Evolutionary conservation across 768 basidiomycete genomes (phyloP).

Genomic region (Boletus subcaerulescens): DNA sequence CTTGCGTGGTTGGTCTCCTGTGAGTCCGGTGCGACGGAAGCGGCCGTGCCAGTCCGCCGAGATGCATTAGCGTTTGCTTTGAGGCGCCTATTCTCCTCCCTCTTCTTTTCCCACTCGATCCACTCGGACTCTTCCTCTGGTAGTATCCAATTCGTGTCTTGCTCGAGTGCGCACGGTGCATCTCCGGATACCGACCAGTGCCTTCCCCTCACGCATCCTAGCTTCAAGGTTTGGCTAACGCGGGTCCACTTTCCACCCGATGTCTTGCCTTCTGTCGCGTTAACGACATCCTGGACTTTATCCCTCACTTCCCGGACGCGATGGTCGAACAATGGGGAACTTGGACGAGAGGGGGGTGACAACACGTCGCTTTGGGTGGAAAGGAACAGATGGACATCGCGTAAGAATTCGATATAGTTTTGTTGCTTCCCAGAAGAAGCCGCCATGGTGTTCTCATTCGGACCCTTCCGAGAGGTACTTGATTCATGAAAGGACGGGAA

Average conservation of each 20-base stretch:
- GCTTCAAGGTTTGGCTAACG: slow-evolving; percentile 38
- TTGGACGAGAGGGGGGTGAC: slow-evolving; percentile 35
- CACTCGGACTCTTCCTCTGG: slow-evolving; percentile 50
- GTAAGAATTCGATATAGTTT: slow-evolving; percentile 25
- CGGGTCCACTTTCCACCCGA: slow-evolving; percentile 47
- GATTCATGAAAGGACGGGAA: slow-evolving; percentile 26
- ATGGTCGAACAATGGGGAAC: slow-evolving; percentile 28
- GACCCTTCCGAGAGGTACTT: slow-evolving; percentile 3
- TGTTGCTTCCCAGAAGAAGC: slow-evolving; percentile 7
- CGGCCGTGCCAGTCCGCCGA: background rate
- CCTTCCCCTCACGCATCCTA: slow-evolving; percentile 40
- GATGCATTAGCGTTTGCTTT: slow-evolving; percentile 15
- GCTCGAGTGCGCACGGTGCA: slow-evolving; percentile 24
- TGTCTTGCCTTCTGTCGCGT: slow-evolving; percentile 37
- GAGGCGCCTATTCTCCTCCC: slow-evolving; percentile 16
- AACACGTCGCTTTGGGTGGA: slow-evolving; percentile 32
- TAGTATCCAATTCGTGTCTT: slow-evolving; percentile 33
- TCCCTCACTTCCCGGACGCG: slow-evolving; percentile 33
- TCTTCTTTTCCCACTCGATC: slow-evolving; percentile 42
- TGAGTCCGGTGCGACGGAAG: slow-evolving; percentile 5
- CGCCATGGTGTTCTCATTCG: background rate
- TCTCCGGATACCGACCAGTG: slow-evolving; percentile 21
- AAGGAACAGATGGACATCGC: slow-evolving; percentile 33
- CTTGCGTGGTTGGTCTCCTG: background rate
- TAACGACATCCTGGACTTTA: slow-evolving; percentile 35